Conservation (phyloP, 495 filamentous ascomycete genomes). For the Tetracladium marchalianum region DNA sequence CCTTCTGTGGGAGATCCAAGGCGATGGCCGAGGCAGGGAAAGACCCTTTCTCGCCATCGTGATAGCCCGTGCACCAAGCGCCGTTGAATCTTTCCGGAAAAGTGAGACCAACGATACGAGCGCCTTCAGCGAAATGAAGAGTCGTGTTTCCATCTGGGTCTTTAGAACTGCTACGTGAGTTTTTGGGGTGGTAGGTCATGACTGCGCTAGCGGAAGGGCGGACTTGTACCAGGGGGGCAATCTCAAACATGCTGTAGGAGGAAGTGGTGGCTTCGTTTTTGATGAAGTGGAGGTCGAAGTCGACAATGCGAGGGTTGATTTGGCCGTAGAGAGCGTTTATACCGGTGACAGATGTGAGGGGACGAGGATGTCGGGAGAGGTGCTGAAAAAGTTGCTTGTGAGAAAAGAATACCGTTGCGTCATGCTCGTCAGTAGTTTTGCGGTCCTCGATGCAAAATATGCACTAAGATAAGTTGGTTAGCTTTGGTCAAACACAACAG, state of each 20-base stretch:
- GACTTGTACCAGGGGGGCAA: conserved; percentile 21
- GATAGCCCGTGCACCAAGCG: conserved; percentile 34
- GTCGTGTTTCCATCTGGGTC: conserved; percentile 27
- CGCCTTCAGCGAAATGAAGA: conserved; percentile 33
- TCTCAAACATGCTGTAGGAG: conserved; percentile 19
- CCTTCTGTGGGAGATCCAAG: conserved; percentile 24
- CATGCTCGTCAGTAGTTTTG: conserved; percentile 19
- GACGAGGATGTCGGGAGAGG: conserved; percentile 17
- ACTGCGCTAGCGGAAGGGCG: conserved; percentile 24
- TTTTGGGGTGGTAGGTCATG: conserved; percentile 24
- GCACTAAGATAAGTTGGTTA: conserved; percentile 9
- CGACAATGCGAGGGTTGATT: conserved; percentile 17
- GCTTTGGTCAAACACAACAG: background rate
- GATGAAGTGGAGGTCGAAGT: conserved; percentile 36
- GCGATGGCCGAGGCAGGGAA: conserved; percentile 29
- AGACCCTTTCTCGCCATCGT: conserved; percentile 33
- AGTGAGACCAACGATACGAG: conserved; percentile 31
- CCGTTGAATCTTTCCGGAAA: conserved; percentile 35
- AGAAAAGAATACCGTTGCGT: conserved; percentile 22
- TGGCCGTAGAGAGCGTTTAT: conserved; percentile 28
- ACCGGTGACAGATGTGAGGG: conserved; percentile 27
- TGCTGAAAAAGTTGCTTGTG: conserved; percentile 15
- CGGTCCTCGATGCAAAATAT: conserved; percentile 17
- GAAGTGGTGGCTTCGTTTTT: conserved; percentile 18
- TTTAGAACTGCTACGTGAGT: conserved; percentile 17